These are phyloP conservation scores for Tricholoma sp. DNA, from an alignment of 768 basidiomycete genomes.

Conservation along the genomic window DNA sequence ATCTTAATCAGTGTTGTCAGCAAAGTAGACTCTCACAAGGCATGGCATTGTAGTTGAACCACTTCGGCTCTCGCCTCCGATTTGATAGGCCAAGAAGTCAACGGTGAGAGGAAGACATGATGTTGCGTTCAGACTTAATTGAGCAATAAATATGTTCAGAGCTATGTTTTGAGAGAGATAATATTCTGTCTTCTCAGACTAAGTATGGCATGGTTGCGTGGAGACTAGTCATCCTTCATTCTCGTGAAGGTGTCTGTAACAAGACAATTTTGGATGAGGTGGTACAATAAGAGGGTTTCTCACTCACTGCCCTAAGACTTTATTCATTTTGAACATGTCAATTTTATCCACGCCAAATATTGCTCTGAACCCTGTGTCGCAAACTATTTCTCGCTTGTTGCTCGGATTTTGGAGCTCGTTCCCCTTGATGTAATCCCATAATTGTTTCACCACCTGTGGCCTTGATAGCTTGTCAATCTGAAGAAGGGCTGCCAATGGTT, in stretches of 20 bases:
- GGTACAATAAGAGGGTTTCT: not conserved
- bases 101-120: not conserved
- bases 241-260: conserved; percentile 33
- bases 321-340: conserved; percentile 96
- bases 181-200: not conserved
- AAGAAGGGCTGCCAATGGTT: conserved; percentile 67
- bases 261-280: not conserved
- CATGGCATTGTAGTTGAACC: too few relatives aligned
- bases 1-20: not conserved
- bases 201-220: not conserved
- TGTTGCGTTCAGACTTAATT: not conserved
- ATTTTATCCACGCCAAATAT: conserved; percentile 80
- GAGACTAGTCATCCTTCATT: conserved; percentile 15
- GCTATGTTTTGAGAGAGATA: not conserved
- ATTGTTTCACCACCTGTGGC: conserved; percentile 83
- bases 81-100: too few relatives aligned
- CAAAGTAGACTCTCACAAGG: too few relatives aligned
- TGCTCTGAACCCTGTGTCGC: conserved; percentile 65
- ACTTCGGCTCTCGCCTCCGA: too few relatives aligned
- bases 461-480: conserved; percentile 67
- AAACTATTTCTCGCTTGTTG: conserved; percentile 81
- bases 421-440: conserved; percentile 86
- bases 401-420: conserved; percentile 79
- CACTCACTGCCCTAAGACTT: conserved; percentile 71
- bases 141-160: conserved; percentile 2